Base-by-base conservation (phyloP, 306 rosid genomes). In the Vigna nakashimae region DNA sequence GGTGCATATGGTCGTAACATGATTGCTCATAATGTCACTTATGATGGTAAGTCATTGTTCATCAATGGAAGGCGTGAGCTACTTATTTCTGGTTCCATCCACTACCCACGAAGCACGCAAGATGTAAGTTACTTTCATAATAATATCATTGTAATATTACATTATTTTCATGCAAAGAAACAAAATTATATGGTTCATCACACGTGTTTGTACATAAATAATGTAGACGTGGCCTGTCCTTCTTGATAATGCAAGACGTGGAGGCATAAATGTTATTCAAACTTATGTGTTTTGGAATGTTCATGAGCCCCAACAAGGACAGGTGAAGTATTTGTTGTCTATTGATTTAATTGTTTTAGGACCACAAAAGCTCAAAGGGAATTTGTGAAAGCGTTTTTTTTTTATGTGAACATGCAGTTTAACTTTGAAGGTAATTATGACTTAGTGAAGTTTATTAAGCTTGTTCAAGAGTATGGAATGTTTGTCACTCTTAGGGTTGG, bases 201-300 rank as follows among this genome's bases (percentile, higher is more conserved):
- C 6, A 42, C 46, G 0, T 42, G 3, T 42, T 2, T 6, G 9
- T 6, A 1, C 12, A 43, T 10, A 4, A 43, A 10, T 11, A 43
- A 51, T 51, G 57, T 11, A 52, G 6, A 30, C 32, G 97, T 94
- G 98, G 98, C 88, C 97, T 6, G 88, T 79, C 4, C 51, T 94
- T 72, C 81, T 94, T 4, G 74, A 67, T 0, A 90, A 82, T 67
- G 98, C 98, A 8, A 92, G 55, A 36, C 91, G 48, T 0, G 98
- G 98, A 65, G 98, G 97, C n/a, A 28, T 94, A 57, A 90, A 94
- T 12, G 91, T 89, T 45, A 90, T 94, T 69, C 91, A 92, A 65
- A 94, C 97, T n/a, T 94, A 94, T 15, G 97, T 94, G 52, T 94
- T 94, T 50, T 94, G 98, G 98, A 92, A 92, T 30, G 73, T 72